Conservation (phyloP, 2,329 filamentous ascomycete genomes). For the Colletotrichum eremochloae region DNA sequence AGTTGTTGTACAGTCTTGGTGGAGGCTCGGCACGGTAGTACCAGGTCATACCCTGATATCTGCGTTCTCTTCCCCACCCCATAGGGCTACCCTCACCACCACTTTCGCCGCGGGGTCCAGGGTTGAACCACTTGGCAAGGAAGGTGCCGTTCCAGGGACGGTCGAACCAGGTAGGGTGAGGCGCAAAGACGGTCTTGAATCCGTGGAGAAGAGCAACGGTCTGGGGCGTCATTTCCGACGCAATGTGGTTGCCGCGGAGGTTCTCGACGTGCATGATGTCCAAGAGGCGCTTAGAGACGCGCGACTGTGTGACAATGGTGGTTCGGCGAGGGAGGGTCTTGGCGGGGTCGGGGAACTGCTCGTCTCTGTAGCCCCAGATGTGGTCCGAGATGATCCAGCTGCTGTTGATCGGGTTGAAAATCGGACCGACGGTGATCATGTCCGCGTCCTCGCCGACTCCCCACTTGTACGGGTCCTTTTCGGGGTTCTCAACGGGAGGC, state of each 20-base stretch:
- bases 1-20: conserved; percentile 72
- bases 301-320: conserved; percentile 83
- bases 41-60: conserved; percentile 72
- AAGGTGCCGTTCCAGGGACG: conserved; percentile 73
- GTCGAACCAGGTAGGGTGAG: conserved; percentile 85
- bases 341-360: conserved; percentile 60
- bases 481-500: conserved; percentile 69
- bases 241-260: conserved; percentile 79
- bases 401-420: conserved; percentile 80
- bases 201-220: conserved; percentile 82
- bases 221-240: conserved; percentile 84
- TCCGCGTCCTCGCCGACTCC: conserved; percentile 83
- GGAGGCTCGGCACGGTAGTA: conserved; percentile 71
- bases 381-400: conserved; percentile 80
- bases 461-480: conserved; percentile 79
- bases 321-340: conserved; percentile 76
- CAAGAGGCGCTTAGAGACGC: conserved; percentile 78
- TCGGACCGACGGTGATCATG: conserved; percentile 80
- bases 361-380: conserved; percentile 74
- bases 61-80: conserved; percentile 70
- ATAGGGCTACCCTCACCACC: conserved; percentile 69
- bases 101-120: conserved; percentile 66
- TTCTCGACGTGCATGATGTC: conserved; percentile 85
- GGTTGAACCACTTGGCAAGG: conserved; percentile 71
- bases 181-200: conserved; percentile 82